Base-by-base conservation (phyloP, 2,329 filamentous ascomycete genomes). In the Trichoderma sp. region DNA sequence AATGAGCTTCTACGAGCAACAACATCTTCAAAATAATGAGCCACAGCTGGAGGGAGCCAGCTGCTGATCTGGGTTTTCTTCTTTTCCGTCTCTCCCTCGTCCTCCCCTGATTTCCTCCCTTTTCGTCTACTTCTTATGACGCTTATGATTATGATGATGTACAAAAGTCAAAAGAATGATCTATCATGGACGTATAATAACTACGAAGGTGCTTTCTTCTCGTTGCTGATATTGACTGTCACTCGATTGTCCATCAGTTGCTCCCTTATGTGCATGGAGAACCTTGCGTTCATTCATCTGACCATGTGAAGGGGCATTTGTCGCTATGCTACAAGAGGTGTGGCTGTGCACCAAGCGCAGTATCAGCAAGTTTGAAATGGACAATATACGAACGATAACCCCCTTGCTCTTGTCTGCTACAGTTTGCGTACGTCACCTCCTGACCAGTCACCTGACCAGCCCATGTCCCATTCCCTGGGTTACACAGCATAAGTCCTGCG, bases 61-160 rank as follows among this genome's bases (percentile, higher is more conserved):
- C 17, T 44, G 30, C 17, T 44, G 21, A 52, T 2, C 9, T n/a
- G n/a, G n/a, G n/a, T 44, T 15, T 45, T 54, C n/a, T 0, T 44
- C 28, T 41, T 30, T 30, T 26, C n/a, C 21, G 21, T n/a, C 30
- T 24, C 30, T 24, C 5, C 39, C 19, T 54, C 48, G 14, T 30
- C 12, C 12, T 52, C 14, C 9, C 30, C 9, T 34, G 17, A 52
- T 21, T 28, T 30, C 26, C n/a, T 41, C 7, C 41, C 7, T 26
- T 41, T 45, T 26, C 7, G 28, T 28, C 43, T 12, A 28, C 50
- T 19, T 19, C 30, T 64, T 51, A 56, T 57, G 44, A 64, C 12
- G 61, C 50, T 64, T 39, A 64, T 50, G 61, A 64, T 57, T 43
- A 64, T 57, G 61, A 64, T 17, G 26, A 64, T 64, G 45, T 48